Percentiles rank a stretch among this genome's conserved stretches.
These are phyloP conservation scores for Prinsepia uniflora DNA, from an alignment of 306 rosid genomes.

Conservation along the genomic window DNA sequence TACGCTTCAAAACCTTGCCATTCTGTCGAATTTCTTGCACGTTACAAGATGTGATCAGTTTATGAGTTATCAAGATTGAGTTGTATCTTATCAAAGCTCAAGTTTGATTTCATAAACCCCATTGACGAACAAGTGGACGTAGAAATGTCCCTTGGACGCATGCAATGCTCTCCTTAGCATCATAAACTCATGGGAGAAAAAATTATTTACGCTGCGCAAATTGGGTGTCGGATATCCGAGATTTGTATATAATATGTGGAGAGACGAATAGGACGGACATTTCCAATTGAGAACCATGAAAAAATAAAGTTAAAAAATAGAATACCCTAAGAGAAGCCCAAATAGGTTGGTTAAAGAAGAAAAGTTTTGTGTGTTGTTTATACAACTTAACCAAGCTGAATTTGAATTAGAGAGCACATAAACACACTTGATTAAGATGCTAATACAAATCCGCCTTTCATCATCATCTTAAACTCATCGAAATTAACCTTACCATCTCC, in stretches of 20 bases:
- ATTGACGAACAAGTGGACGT: neutral
- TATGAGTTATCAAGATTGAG: neutral
- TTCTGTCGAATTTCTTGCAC: neutral
- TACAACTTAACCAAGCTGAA: neutral
- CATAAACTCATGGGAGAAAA: neutral
- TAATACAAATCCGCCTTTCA: conserved; percentile 41
- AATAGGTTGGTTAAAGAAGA: neutral
- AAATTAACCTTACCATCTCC: conserved; percentile 95
- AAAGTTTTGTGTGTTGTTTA: neutral
- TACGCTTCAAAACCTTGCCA: neutral
- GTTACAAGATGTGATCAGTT: neutral
- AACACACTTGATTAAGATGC: conserved; percentile 8
- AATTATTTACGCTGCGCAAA: too few relatives aligned
- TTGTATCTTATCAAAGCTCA: neutral
- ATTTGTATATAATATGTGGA: too few relatives aligned
- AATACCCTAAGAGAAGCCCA: neutral
- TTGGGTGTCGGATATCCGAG: too few relatives aligned
- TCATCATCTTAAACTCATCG: conserved; percentile 80
- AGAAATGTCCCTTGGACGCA: neutral
- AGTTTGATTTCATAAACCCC: neutral
- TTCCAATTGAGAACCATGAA: conserved; percentile 1
- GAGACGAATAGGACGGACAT: neutral
- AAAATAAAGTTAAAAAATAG: conserved; percentile 8
- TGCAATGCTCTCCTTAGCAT: neutral
- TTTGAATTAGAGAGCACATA: neutral